Evolutionary conservation across 345 rosid genomes (phyloP).

Genomic region (Eucalyptus regnans): DNA sequence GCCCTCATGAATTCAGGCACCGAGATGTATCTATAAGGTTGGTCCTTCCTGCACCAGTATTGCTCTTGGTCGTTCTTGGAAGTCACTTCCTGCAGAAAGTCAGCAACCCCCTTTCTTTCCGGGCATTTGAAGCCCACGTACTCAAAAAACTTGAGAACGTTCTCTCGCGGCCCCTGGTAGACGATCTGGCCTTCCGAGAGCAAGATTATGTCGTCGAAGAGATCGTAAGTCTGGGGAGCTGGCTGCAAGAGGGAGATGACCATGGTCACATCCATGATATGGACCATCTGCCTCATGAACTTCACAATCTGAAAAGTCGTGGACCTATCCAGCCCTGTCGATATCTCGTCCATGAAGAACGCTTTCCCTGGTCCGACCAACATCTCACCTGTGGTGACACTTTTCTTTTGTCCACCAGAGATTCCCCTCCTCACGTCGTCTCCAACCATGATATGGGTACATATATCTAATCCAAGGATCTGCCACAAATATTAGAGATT

Average conservation of each 20-base stretch:
- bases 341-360: constrained; percentile 44
- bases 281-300: constrained; percentile 35
- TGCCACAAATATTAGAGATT: neutral
- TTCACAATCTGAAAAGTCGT: constrained; percentile 32
- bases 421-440: constrained; percentile 38
- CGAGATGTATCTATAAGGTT: constrained; percentile 8
- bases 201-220: constrained; percentile 32
- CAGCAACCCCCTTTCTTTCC: constrained; percentile 31
- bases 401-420: constrained; percentile 37
- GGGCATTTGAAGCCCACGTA: constrained; percentile 36
- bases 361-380: constrained; percentile 30
- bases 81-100: constrained; percentile 37
- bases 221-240: constrained; percentile 32
- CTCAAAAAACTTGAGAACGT: constrained; percentile 24
- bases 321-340: constrained; percentile 42
- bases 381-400: constrained; percentile 38
- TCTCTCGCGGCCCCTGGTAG: constrained; percentile 30
- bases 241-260: constrained; percentile 40
- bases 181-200: constrained; percentile 30
- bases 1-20: constrained; percentile 1
- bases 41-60: constrained; percentile 13
- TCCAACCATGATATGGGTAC: constrained; percentile 27
- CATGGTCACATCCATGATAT: constrained; percentile 28
- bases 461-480: constrained; percentile 26
- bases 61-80: constrained; percentile 14